phyloP scores from a whole-genome alignment of 2,329 filamentous ascomycete genomes.

The Elsinoe perseae region DNA sequence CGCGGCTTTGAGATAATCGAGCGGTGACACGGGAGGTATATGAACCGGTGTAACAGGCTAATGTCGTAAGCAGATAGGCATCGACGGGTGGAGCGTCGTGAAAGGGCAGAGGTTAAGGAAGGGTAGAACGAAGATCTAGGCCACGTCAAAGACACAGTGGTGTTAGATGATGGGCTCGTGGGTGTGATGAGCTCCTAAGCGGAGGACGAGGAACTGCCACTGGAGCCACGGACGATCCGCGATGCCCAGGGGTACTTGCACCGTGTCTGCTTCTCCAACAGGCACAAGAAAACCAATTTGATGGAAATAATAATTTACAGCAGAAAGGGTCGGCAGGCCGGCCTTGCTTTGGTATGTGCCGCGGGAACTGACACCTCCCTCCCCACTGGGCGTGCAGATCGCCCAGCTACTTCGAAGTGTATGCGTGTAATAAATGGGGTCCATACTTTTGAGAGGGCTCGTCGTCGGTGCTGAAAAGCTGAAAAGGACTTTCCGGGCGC shows the following conservation, averaged over 20 bases:
- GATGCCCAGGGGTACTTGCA: constrained; percentile 3
- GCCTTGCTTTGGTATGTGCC: constrained; percentile 12
- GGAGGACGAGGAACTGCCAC: background rate
- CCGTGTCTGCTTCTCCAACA: background rate
- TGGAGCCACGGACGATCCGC: constrained; percentile 1
- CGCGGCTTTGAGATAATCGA: background rate
- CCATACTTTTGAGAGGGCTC: constrained; percentile 1
- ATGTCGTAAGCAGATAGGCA: background rate
- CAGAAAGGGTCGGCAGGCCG: constrained; percentile 6
- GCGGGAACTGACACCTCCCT: constrained; percentile 8
- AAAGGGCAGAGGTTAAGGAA: background rate
- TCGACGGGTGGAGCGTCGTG: background rate
- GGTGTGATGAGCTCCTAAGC: background rate
- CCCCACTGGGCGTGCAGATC: background rate
- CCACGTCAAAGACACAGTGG: background rate
- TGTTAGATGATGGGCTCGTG: background rate
- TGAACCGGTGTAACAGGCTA: constrained; percentile 3
- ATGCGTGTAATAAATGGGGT: constrained; percentile 10
- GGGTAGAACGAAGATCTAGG: background rate
- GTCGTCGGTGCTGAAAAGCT: background rate
- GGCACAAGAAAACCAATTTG: constrained; percentile 15
- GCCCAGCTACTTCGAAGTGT: background rate
- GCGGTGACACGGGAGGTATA: background rate
- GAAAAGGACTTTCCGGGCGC: background rate
- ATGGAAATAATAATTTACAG: constrained; percentile 9